A percentile compares a stretch with the other conserved stretches of the same genome.
These are phyloP conservation scores for Talaromyces sp. DNA, from an alignment of 2,329 filamentous ascomycete genomes.

Conservation along the genomic window DNA sequence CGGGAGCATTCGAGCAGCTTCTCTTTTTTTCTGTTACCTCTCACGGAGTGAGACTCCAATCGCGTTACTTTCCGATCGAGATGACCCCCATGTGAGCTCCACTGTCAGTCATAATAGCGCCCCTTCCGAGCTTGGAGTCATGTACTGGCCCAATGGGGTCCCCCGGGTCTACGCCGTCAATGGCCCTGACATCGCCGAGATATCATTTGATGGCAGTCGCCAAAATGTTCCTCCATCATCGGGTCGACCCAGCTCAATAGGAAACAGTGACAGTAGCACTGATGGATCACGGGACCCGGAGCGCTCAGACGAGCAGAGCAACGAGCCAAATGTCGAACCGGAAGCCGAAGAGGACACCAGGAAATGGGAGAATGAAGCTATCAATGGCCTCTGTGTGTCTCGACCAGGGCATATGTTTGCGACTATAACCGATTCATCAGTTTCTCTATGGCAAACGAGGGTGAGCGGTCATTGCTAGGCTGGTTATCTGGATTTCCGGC, in stretches of 20 bases:
- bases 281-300: slow-evolving; percentile 8
- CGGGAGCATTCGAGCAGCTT: slow-evolving; percentile 2
- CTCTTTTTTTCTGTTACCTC: slow-evolving; percentile 1
- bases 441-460: slow-evolving; percentile 97
- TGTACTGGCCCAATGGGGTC: slow-evolving; percentile 56
- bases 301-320: not conserved
- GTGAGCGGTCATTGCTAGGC: slow-evolving; percentile 52
- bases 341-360: slow-evolving; percentile 33
- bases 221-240: slow-evolving; percentile 17
- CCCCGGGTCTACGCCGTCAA: slow-evolving; percentile 54
- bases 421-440: slow-evolving; percentile 78
- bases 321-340: slow-evolving; percentile 8
- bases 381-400: slow-evolving; percentile 75
- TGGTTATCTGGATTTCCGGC: not conserved
- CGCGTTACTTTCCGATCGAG: slow-evolving; percentile 23
- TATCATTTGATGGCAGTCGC: slow-evolving; percentile 29
- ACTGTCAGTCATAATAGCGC: slow-evolving; percentile 27
- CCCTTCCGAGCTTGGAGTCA: slow-evolving; percentile 37
- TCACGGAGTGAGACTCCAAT: not conserved
- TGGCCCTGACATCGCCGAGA: slow-evolving; percentile 41
- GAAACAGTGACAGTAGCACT: slow-evolving; percentile 28
- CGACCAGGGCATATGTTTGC: slow-evolving; percentile 82
- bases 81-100: slow-evolving; percentile 44
- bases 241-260: slow-evolving; percentile 30
- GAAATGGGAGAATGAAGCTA: slow-evolving; percentile 61